phyloP scores from a whole-genome alignment of 2,329 filamentous ascomycete genomes.

The Penicillium sp. region DNA sequence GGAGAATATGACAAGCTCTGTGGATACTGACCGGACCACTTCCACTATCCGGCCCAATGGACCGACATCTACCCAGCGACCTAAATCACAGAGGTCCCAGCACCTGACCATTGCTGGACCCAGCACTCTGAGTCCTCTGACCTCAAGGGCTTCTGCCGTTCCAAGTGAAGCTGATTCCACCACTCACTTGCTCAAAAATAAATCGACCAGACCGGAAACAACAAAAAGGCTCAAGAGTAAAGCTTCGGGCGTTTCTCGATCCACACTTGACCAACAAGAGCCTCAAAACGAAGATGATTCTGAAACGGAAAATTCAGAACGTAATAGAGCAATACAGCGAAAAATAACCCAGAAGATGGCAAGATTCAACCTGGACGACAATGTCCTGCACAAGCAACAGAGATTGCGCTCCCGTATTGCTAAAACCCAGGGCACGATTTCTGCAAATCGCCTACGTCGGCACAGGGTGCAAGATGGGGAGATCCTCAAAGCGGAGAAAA shows the following conservation, averaged over 20 bases:
- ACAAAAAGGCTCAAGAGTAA: slow-evolving; percentile 12
- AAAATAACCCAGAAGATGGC: slow-evolving; percentile 40
- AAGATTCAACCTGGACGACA: slow-evolving; percentile 49
- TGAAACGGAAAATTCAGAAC: slow-evolving; percentile 16
- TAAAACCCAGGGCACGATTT: slow-evolving; percentile 39
- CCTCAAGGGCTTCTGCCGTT: slow-evolving; percentile 23
- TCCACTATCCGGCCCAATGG: slow-evolving; percentile 15
- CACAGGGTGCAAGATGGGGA: slow-evolving; percentile 57
- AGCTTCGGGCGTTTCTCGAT: slow-evolving; percentile 16
- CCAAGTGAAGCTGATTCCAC: slow-evolving; percentile 38
- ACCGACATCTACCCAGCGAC: slow-evolving; percentile 5
- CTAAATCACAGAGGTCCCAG: slow-evolving; percentile 15
- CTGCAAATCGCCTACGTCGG: slow-evolving; percentile 36
- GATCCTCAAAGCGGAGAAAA: slow-evolving; percentile 68
- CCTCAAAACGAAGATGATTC: slow-evolving; percentile 33
- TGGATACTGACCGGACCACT: slow-evolving; percentile 18
- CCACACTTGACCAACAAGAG: slow-evolving; percentile 37
- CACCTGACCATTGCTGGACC: slow-evolving; percentile 21
- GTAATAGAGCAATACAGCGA: slow-evolving; percentile 16
- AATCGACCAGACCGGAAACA: background rate
- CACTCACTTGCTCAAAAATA: slow-evolving; percentile 27
- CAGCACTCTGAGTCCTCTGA: slow-evolving; percentile 22
- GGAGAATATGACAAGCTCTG: slow-evolving; percentile 24
- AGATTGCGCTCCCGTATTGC: slow-evolving; percentile 42
- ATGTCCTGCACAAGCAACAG: slow-evolving; percentile 43